These are phyloP conservation scores for Lecanicillium sp. DNA, from an alignment of 2,329 filamentous ascomycete genomes.

Conservation along the genomic window DNA sequence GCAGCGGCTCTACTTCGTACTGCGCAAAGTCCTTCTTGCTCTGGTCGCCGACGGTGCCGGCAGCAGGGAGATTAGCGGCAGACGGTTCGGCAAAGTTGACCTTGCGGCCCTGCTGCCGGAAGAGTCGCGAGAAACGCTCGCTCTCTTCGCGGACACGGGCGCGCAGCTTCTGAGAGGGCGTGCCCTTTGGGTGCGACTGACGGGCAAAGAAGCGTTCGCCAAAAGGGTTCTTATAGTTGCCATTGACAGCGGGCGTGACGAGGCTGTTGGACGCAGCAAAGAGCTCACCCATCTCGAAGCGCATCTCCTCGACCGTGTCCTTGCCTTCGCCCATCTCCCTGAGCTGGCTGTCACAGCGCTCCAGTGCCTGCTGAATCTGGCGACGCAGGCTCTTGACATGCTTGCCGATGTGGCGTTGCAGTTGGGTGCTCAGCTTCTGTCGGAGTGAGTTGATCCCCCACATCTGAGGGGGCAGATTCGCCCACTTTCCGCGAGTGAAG, in stretches of 20 bases:
- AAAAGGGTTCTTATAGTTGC: constrained; percentile 50
- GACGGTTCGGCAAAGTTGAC: constrained; percentile 34
- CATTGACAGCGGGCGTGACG: constrained; percentile 47
- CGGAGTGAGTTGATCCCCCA: constrained; percentile 41
- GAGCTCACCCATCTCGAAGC: constrained; percentile 46
- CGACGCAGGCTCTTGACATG: constrained; percentile 45
- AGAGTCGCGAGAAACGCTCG: constrained; percentile 42
- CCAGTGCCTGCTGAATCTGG: constrained; percentile 45
- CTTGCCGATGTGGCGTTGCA: constrained; percentile 46
- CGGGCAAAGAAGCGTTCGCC: constrained; percentile 46
- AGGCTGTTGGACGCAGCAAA: constrained; percentile 48
- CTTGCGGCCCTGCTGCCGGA: constrained; percentile 44
- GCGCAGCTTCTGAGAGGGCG: constrained; percentile 45
- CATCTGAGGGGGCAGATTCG: constrained; percentile 39
- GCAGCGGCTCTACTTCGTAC: constrained; percentile 42
- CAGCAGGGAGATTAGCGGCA: constrained; percentile 22
- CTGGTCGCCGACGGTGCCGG: constrained; percentile 28
- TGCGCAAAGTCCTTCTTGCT: constrained; percentile 43
- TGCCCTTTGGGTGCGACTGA: constrained; percentile 43
- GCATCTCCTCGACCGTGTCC: constrained; percentile 48
- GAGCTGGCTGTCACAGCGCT: constrained; percentile 43
- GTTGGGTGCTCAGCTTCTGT: constrained; percentile 43
- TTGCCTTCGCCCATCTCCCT: constrained; percentile 45
- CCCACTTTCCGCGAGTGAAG: constrained; percentile 45
- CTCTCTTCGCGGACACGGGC: constrained; percentile 47